Evolutionary conservation across 768 basidiomycete species (phyloP), one percentile per base, ranked within the genome.

Genomic region (Psilocybe tampanensis): DNA sequence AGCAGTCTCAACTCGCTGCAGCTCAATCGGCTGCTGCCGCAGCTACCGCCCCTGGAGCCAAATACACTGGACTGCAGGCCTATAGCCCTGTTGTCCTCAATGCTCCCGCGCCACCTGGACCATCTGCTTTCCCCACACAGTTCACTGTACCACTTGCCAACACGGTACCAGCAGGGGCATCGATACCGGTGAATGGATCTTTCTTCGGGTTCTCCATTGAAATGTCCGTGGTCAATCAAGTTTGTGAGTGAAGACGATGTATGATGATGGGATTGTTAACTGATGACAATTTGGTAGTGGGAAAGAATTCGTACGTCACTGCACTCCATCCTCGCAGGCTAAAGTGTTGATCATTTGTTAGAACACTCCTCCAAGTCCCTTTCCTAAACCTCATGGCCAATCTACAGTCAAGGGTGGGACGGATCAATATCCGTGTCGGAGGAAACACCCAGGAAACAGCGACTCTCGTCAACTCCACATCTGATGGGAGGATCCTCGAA

Each of bases 361-460:
- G 80, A 24, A 72, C 79, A 2, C 69, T 76, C 33, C 62, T 85
- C 17, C 75, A 80, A 36, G 79, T 86, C 44, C 79, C 86, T 0
- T 90, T 92, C 72, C 79, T 92, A 13, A 93, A 93, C 66, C 76
- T 92, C 33, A 82, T 94, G 76, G 77, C 83, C 7, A 88, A 89
- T 59, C 74, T 94, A 8, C 76, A 75, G 44, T 75, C 82, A 59
- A 79, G 91, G 21, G 81, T 82, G 11, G 90, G 90, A 4, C 65
- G 68, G 2, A 84, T 90, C 13, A 71, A 80, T 15, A 71, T 92
- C 18, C 83, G 91, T 48, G 74, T 93, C 2, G 90, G 91, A 29
- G 91, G 91, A 47, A 93, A 92, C 70, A 86, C 87, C 0, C 91
- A 93, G 66, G 91, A 94, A 54, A 79, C 75, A 5, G 86, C 84